Conservation (phyloP, 129 eudicot species). For the Chrysanthemum lavandulifolium region DNA sequence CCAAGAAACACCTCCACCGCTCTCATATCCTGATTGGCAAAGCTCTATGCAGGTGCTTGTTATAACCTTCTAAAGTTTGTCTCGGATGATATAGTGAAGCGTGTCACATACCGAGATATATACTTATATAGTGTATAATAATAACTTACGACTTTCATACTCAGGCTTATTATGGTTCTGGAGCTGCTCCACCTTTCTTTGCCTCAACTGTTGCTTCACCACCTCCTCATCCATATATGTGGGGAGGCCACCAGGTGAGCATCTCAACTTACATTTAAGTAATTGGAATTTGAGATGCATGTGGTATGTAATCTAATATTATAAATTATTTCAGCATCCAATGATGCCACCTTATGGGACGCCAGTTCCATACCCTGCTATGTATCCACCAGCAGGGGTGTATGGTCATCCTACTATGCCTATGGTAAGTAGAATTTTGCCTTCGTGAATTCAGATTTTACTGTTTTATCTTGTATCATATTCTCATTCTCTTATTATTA, state of each 20-base stretch:
- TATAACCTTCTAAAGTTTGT: not conserved
- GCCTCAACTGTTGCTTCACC: slow-evolving; percentile 87
- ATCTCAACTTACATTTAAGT: not conserved
- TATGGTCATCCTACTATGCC: slow-evolving; percentile 87
- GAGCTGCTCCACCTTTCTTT: slow-evolving; percentile 84
- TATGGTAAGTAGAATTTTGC: slow-evolving; percentile 37
- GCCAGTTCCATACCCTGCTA: slow-evolving; percentile 88
- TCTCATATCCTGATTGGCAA: slow-evolving; percentile 81
- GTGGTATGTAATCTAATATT: not conserved
- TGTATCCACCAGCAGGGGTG: slow-evolving; percentile 86
- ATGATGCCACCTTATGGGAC: slow-evolving; percentile 92
- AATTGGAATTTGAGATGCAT: not conserved
- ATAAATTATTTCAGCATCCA: slow-evolving; percentile 55
- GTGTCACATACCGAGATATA: slow-evolving; percentile 6
- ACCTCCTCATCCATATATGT: slow-evolving; percentile 85
- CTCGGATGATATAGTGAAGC: slow-evolving; percentile 2
- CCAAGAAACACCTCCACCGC: slow-evolving; percentile 73
- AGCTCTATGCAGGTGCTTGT: slow-evolving; percentile 81
- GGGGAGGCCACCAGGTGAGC: slow-evolving; percentile 81
- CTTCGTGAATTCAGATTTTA: too few species aligned
- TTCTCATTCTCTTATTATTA: not conserved
- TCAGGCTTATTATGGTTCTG: slow-evolving; percentile 91
- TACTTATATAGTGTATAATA: not conserved
- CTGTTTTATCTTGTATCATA: too few species aligned
- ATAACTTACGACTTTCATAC: slow-evolving; percentile 18